Percentiles rank a stretch among this genome's conserved stretches.
Evolutionary conservation across 139 green algal genomes (phyloP).

Genomic region (Coelastrella sp.): DNA sequence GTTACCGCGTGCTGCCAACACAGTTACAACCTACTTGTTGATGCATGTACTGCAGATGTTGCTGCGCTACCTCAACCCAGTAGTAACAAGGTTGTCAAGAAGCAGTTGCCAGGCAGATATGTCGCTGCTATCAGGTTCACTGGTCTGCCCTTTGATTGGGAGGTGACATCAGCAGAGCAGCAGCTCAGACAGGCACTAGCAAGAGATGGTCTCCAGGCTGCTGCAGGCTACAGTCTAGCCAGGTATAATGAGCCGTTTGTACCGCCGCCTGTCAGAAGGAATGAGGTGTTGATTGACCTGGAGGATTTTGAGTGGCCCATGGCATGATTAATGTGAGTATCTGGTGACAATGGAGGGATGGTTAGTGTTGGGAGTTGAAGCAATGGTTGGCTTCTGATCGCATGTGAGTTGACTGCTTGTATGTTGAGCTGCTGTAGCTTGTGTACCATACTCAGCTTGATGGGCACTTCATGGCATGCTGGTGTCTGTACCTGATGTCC

Average conservation of each 20-base stretch:
- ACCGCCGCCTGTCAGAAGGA: conserved; percentile 68
- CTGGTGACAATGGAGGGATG: too few species aligned
- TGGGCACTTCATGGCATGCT: too few species aligned
- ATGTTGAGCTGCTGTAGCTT: too few species aligned
- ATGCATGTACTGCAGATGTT: not conserved
- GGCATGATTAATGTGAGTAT: too few species aligned
- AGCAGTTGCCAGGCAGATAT: conserved; percentile 46
- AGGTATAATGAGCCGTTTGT: conserved; percentile 83
- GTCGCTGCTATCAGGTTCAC: conserved; percentile 57
- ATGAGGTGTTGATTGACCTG: conserved; percentile 86
- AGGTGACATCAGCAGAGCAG: conserved; percentile 54
- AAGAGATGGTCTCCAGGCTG: conserved; percentile 42
- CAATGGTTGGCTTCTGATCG: too few species aligned
- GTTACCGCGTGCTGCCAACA: too few species aligned
- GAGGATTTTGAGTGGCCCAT: conserved; percentile 56
- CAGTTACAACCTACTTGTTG: too few species aligned
- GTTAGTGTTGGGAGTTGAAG: too few species aligned
- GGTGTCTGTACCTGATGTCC: too few species aligned
- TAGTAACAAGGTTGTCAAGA: conserved; percentile 38
- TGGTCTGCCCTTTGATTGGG: conserved; percentile 61
- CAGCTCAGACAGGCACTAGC: conserved; percentile 51
- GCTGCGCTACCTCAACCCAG: conserved; percentile 14
- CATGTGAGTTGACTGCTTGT: too few species aligned
- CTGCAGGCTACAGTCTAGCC: conserved; percentile 64
- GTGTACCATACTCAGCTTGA: too few species aligned